phyloP scores from a whole-genome alignment of 345 rosid genomes.

The Eucalyptus guilfoylei region DNA sequence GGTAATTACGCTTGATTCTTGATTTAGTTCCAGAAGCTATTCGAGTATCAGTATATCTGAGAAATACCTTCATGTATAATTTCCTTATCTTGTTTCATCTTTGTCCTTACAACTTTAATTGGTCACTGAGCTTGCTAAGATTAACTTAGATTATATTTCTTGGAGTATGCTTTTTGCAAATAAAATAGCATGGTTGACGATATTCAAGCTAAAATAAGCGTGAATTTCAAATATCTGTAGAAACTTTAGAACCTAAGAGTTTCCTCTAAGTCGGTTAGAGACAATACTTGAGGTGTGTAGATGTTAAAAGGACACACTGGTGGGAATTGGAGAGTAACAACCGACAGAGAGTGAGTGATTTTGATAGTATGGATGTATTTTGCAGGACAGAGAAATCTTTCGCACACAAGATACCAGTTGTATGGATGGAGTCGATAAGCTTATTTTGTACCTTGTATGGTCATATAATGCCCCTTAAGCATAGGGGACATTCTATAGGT shows the following conservation, averaged over 20 bases:
- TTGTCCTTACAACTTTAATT: not conserved
- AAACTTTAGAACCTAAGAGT: not conserved
- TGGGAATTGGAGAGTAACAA: not conserved
- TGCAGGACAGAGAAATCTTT: not conserved
- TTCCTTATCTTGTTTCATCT: not conserved
- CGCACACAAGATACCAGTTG: not conserved
- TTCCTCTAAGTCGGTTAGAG: not conserved
- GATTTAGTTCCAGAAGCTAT: not conserved
- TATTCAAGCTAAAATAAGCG: not conserved
- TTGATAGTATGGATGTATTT: not conserved
- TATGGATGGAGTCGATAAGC: not conserved
- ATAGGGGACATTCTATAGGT: not conserved
- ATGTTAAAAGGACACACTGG: not conserved
- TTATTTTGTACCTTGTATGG: not conserved
- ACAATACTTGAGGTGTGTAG: not conserved
- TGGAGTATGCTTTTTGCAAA: not conserved
- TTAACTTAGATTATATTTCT: not conserved
- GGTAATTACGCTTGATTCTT: slow-evolving; percentile 24
- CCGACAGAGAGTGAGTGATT: not conserved
- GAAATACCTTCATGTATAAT: not conserved
- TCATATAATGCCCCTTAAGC: not conserved
- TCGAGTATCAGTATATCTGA: not conserved
- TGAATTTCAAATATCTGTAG: not conserved
- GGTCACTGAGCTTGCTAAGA: not conserved
- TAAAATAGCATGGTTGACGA: not conserved